phyloP scores from a whole-genome alignment of 2,329 filamentous ascomycete species.

The Arthroderma sp. region DNA sequence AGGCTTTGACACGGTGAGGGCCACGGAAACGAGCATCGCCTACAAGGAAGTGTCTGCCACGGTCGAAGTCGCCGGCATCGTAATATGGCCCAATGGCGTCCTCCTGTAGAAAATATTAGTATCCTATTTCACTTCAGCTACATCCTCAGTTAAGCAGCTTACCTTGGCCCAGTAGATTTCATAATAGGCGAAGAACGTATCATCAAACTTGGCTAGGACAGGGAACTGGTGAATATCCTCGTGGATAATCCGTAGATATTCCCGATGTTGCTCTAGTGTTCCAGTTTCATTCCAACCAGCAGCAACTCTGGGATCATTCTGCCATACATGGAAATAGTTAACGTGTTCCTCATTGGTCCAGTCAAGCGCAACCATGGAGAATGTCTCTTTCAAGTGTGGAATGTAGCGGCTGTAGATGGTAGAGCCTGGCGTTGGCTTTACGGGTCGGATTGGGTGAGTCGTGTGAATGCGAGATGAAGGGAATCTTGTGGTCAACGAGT shows the following conservation, averaged over 20 bases:
- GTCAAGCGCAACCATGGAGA: conserved; percentile 65
- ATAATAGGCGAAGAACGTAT: conserved; percentile 61
- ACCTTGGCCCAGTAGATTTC: conserved; percentile 69
- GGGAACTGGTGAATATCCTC: conserved; percentile 60
- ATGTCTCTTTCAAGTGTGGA: conserved; percentile 61
- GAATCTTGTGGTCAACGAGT: conserved; percentile 38
- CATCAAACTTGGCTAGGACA: conserved; percentile 59
- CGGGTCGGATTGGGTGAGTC: conserved; percentile 58
- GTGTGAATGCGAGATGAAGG: conserved; percentile 43
- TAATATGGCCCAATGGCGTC: conserved; percentile 50
- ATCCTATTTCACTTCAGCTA: conserved; percentile 1
- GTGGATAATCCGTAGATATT: conserved; percentile 57
- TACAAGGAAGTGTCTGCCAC: conserved; percentile 49
- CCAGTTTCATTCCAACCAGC: conserved; percentile 72
- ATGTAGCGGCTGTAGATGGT: conserved; percentile 69
- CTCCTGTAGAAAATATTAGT: conserved; percentile 30
- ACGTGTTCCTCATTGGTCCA: conserved; percentile 53
- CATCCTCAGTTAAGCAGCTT: conserved; percentile 15
- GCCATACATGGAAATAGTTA: conserved; percentile 63
- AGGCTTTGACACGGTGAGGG: conserved; percentile 44
- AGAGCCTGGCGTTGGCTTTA: conserved; percentile 58
- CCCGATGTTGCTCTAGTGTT: conserved; percentile 59
- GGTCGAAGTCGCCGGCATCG: conserved; percentile 44
- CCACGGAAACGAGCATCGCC: conserved; percentile 46
- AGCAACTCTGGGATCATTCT: conserved; percentile 71